Percentiles rank a stretch among this genome's conserved stretches.
phyloP scores from a whole-genome alignment of 352 stramenopile species.

The Phytopythium helicoides region DNA sequence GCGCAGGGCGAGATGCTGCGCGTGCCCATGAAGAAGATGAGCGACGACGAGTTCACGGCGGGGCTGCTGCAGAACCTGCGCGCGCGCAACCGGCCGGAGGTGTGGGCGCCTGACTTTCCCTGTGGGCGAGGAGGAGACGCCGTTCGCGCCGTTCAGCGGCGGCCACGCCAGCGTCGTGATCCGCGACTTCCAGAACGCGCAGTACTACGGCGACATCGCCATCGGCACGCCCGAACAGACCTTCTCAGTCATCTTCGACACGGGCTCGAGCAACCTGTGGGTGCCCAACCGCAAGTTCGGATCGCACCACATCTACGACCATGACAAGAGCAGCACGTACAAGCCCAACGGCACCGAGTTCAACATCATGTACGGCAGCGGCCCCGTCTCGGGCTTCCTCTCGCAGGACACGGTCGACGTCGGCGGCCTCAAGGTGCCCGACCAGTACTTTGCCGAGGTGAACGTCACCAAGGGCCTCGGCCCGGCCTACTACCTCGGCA shows the following conservation, averaged over 20 bases:
- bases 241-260: constrained; percentile 97
- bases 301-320: constrained; percentile 85
- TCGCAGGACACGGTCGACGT: constrained; percentile 86
- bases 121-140: not conserved
- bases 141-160: constrained; percentile 4
- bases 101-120: constrained; percentile 50
- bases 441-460: constrained; percentile 95
- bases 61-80: constrained; percentile 53
- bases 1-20: constrained; percentile 39
- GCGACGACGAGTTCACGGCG: constrained; percentile 58
- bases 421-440: constrained; percentile 51
- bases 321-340: constrained; percentile 84
- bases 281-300: constrained; percentile 86
- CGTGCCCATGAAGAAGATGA: constrained; percentile 69
- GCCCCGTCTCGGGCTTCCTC: constrained; percentile 90
- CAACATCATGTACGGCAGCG: constrained; percentile 95
- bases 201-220: constrained; percentile 93
- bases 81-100: constrained; percentile 25
- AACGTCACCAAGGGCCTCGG: constrained; percentile 95
- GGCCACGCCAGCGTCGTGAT: constrained; percentile 64
- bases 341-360: constrained; percentile 92
- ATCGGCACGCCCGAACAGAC: constrained; percentile 90
- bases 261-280: constrained; percentile 96
- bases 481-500: constrained; percentile 92
- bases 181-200: constrained; percentile 92